These are phyloP conservation scores for Lentinula raphanica DNA, from an alignment of 768 basidiomycete species.

Conservation along the genomic window DNA sequence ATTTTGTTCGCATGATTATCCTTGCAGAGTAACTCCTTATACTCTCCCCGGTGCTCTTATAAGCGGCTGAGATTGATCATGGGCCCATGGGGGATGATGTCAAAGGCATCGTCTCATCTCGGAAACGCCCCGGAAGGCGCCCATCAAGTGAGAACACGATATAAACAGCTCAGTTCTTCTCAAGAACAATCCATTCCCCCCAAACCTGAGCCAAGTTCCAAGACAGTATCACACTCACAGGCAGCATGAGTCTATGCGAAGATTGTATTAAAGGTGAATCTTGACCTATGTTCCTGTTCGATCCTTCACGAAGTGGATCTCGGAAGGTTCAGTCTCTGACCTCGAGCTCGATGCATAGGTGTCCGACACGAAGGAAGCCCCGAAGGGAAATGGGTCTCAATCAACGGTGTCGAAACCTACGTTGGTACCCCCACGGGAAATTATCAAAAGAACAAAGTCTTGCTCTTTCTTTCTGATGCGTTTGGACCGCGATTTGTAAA, in stretches of 20 bases:
- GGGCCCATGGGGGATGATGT: too few species aligned
- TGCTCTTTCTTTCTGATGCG: slow-evolving; percentile 35
- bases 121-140: too few species aligned
- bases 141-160: neutral
- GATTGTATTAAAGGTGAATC: neutral
- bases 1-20: too few species aligned
- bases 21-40: too few species aligned
- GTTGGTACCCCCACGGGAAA: slow-evolving; percentile 32
- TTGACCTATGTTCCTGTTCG: neutral
- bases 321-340: too few species aligned
- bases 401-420: slow-evolving; percentile 35
- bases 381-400: slow-evolving; percentile 27
- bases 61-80: too few species aligned
- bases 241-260: slow-evolving; percentile 3
- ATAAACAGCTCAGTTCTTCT: neutral
- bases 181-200: neutral
- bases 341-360: neutral
- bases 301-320: neutral
- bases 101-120: too few species aligned
- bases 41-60: too few species aligned
- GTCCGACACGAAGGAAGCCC: neutral
- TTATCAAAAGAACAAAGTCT: slow-evolving; percentile 31
- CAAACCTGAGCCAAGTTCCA: neutral
- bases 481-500: slow-evolving; percentile 33
- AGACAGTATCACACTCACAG: neutral